Conservation (phyloP, 148 eudicot genomes). For the Vaccinium corymbosum region DNA sequence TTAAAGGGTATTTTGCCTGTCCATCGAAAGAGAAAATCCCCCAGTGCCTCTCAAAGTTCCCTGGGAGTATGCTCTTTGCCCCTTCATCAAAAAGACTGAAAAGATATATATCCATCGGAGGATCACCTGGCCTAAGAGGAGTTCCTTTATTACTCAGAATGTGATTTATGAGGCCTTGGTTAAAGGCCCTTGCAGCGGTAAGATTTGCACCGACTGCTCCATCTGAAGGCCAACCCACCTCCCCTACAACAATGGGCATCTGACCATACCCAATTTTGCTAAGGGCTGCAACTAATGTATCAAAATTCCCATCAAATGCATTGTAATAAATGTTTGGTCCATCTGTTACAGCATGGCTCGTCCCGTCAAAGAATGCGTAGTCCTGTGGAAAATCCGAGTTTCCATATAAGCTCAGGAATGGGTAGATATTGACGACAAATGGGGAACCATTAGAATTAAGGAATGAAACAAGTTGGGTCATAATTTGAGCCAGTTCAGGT, state of each 20-base stretch:
- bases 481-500: conserved; percentile 59
- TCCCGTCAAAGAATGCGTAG: conserved; percentile 75
- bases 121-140: conserved; percentile 66
- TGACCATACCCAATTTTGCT: conserved; percentile 59
- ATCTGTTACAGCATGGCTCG: conserved; percentile 68
- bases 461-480: conserved; percentile 64
- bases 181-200: conserved; percentile 72
- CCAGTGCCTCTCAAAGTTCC: conserved; percentile 90
- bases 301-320: conserved; percentile 84
- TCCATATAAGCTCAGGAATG: conserved; percentile 70
- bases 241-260: conserved; percentile 77
- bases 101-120: conserved; percentile 73
- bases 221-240: conserved; percentile 90
- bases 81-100: conserved; percentile 76
- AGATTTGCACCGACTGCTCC: conserved; percentile 73
- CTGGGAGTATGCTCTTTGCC: conserved; percentile 70
- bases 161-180: conserved; percentile 70
- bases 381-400: conserved; percentile 88
- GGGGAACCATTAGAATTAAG: conserved; percentile 74
- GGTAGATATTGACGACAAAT: conserved; percentile 81
- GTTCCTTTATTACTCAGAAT: conserved; percentile 63
- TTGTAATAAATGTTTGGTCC: conserved; percentile 66
- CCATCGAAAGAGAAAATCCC: conserved; percentile 85
- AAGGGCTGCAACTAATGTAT: conserved; percentile 76
- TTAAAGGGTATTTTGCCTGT: conserved; percentile 66